These are phyloP conservation scores for Diaporthe australafricana DNA, from an alignment of 2,329 filamentous ascomycete species.

Conservation along the genomic window DNA sequence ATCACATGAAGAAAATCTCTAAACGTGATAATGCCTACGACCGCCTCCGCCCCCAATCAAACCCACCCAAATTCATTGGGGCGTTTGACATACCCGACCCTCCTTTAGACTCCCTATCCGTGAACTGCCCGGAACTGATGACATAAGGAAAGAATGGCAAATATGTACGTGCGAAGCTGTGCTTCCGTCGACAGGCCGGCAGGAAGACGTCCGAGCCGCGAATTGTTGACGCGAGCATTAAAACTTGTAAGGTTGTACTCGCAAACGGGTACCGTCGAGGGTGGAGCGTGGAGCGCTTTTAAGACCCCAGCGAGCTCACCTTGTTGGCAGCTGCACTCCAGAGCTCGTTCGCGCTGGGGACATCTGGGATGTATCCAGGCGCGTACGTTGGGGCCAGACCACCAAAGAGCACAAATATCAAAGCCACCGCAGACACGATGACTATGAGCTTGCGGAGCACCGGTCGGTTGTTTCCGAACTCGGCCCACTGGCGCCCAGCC, in stretches of 20 bases:
- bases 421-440: constrained; percentile 70
- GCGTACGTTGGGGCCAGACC: constrained; percentile 72
- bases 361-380: constrained; percentile 59
- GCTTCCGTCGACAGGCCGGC: constrained; percentile 19
- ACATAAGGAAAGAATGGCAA: constrained; percentile 18
- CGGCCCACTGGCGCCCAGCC: constrained; percentile 82
- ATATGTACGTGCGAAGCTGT: constrained; percentile 26
- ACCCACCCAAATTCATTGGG: background rate
- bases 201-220: background rate
- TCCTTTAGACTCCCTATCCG: constrained; percentile 6
- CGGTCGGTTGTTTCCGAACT: constrained; percentile 83
- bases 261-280: background rate
- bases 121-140: background rate
- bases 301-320: constrained; percentile 53
- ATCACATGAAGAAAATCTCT: background rate
- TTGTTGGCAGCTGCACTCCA: constrained; percentile 61
- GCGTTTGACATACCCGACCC: constrained; percentile 1
- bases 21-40: constrained; percentile 13
- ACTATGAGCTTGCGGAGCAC: constrained; percentile 82
- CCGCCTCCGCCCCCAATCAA: background rate
- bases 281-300: background rate
- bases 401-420: constrained; percentile 77
- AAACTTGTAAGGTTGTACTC: constrained; percentile 18
- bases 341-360: constrained; percentile 58
- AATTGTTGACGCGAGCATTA: constrained; percentile 22